A percentile compares a stretch with the other conserved stretches of the same genome.
Conservation (phyloP, 176 grass and related monocot genomes). For the Zoysia japonica region DNA sequence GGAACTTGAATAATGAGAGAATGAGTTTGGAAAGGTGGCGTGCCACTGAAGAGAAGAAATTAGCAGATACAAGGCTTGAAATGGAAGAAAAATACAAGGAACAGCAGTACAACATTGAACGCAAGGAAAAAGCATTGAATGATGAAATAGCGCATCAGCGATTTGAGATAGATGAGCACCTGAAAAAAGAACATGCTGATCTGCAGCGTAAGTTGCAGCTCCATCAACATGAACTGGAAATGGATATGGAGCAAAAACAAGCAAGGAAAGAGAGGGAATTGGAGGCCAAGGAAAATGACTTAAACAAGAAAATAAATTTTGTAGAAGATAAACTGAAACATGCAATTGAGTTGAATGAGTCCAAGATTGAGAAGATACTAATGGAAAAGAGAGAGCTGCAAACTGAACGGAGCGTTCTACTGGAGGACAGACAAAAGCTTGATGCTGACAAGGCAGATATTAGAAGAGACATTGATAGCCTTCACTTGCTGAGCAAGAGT, state of each 20-base stretch:
- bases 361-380: slow-evolving; percentile 72
- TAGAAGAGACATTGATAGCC: slow-evolving; percentile 76
- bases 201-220: slow-evolving; percentile 66
- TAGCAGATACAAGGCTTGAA: slow-evolving; percentile 54
- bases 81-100: slow-evolving; percentile 54
- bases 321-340: slow-evolving; percentile 64
- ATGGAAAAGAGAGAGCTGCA: slow-evolving; percentile 55
- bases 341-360: slow-evolving; percentile 62
- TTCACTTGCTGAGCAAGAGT: slow-evolving; percentile 60
- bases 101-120: slow-evolving; percentile 51
- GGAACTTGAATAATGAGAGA: slow-evolving; percentile 64
- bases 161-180: slow-evolving; percentile 56
- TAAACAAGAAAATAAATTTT: slow-evolving; percentile 64
- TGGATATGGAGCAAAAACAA: slow-evolving; percentile 71
- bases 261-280: slow-evolving; percentile 72
- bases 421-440: slow-evolving; percentile 58
- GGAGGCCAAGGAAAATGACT: slow-evolving; percentile 59
- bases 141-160: slow-evolving; percentile 62
- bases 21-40: slow-evolving; percentile 70
- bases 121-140: slow-evolving; percentile 59
- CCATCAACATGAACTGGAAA: slow-evolving; percentile 64
- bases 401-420: slow-evolving; percentile 59
- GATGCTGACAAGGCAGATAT: slow-evolving; percentile 76
- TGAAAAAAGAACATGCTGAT: slow-evolving; percentile 68
- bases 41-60: slow-evolving; percentile 63